Evolutionary conservation across 1,284 basidiomycete genomes (phyloP), one percentile per base, ranked within the genome.

Genomic region (Microbotryum saponariae): DNA sequence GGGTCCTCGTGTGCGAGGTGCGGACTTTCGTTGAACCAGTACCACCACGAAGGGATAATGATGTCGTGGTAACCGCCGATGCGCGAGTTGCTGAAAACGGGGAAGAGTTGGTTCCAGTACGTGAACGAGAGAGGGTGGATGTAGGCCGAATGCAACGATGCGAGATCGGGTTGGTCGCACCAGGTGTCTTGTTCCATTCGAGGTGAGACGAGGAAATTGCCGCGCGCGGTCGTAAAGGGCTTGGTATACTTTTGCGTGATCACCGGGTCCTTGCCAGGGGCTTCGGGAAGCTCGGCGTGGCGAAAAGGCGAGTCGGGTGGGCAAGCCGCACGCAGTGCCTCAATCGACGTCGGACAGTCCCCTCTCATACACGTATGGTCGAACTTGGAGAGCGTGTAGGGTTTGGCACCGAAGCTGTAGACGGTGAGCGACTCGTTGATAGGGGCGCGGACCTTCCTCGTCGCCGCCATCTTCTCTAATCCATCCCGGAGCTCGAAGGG

Each of bases 31-130:
- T 50, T 44, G 33, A 49, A 33, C 61, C 61, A 65, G 25, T 55
- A 42, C 29, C 49, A 65, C 64, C 64, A 65, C 23, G 61, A 20
- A 20, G 64, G 64, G 18, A 65, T 54, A 20, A 65, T 51, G 6
- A 65, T 58, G 44, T 65, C 64, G 33, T 51, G 48, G 33, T 55
- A 65, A 3, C 61, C 64, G 1, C 31, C 51, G n/a, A 65, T 42
- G 42, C 60, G 59, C 23, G 54, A 57, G 52, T 65, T 65, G 8
- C 48, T 51, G 21, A 65, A 60, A 16, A 65, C 49, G 18, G 64
- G 64, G 25, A 33, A 62, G 31, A 54, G 55, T 33, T 57, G 51
- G 18, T 59, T 29, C 50, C 58, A 54, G 44, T 33, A 60, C 44
- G 37, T 48, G 12, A 63, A 58, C 23, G 48, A 54, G 23, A 65